These are phyloP conservation scores for Sugiyamaella smithiae DNA, from an alignment of 805 yeast species.

Conservation along the genomic window DNA sequence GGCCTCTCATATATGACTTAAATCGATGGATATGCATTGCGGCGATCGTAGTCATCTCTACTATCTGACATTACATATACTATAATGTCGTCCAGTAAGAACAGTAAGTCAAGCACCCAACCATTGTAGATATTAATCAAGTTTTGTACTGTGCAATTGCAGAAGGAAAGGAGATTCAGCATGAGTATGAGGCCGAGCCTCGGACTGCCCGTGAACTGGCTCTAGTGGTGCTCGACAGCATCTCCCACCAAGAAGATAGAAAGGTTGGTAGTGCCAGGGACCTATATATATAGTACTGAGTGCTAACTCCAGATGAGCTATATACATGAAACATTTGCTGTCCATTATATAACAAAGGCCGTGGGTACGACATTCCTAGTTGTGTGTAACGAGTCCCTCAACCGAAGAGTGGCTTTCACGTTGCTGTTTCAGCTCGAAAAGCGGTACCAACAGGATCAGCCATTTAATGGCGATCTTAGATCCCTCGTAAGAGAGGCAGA, in stretches of 20 bases:
- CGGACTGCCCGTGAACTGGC: constrained; percentile 20
- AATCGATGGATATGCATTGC: constrained; percentile 6
- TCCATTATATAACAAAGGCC: constrained; percentile 33
- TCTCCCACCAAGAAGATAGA: constrained; percentile 27
- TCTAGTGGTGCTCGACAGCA: constrained; percentile 23
- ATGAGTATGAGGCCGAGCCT: constrained; percentile 19
- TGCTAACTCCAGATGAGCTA: constrained; percentile 25
- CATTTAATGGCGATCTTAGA: background rate
- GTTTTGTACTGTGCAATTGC: constrained; percentile 22
- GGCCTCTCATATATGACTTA: constrained; percentile 25
- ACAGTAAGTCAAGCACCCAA: background rate
- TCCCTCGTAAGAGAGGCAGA: constrained; percentile 13
- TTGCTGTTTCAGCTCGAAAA: constrained; percentile 25
- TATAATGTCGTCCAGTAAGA: constrained; percentile 2
- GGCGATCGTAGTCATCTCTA: background rate
- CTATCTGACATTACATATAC: background rate
- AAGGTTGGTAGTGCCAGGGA: constrained; percentile 23
- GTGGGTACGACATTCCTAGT: constrained; percentile 31
- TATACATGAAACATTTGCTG: constrained; percentile 30
- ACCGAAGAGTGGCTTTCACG: constrained; percentile 25
- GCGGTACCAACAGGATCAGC: constrained; percentile 10
- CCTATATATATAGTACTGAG: background rate
- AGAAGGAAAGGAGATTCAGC: constrained; percentile 14
- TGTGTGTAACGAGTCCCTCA: constrained; percentile 23
- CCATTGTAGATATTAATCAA: background rate